Percentiles rank a stretch among this genome's conserved stretches.
Evolutionary conservation across 208 protist species (phyloP).

Genomic region (Acanthamoeba royreba): DNA sequence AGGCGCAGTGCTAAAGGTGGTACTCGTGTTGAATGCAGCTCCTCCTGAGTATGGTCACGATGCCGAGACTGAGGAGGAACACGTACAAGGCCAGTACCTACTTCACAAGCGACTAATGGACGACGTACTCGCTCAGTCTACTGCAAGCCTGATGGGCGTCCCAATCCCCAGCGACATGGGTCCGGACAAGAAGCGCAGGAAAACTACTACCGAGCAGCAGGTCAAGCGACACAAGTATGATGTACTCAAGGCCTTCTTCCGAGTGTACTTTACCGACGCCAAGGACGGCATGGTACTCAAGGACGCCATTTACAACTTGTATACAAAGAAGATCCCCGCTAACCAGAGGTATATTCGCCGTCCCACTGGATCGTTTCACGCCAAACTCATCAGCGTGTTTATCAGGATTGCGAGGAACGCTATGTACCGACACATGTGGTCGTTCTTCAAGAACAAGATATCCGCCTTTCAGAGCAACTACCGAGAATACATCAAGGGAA

Average conservation of each 20-base stretch:
- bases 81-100: not conserved
- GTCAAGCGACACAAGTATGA: constrained; percentile 31
- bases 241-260: constrained; percentile 7
- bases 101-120: constrained; percentile 21
- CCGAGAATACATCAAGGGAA: constrained; percentile 7
- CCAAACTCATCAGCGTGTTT: not conserved
- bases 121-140: not conserved
- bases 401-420: constrained; percentile 1
- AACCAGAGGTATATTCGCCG: not conserved
- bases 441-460: constrained; percentile 38
- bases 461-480: constrained; percentile 38
- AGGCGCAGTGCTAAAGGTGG: not conserved
- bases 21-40: not conserved
- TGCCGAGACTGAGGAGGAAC: not conserved
- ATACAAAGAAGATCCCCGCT: not conserved
- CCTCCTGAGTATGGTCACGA: not conserved
- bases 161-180: not conserved
- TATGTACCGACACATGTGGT: constrained; percentile 40
- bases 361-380: not conserved
- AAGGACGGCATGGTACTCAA: constrained; percentile 37
- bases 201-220: constrained; percentile 24
- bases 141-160: not conserved
- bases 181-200: constrained; percentile 11
- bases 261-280: not conserved
- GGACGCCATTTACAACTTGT: constrained; percentile 35